phyloP scores from a whole-genome alignment of 225 moss, liverwort and hornwort species.

The Rhytidiadelphus loreus region DNA sequence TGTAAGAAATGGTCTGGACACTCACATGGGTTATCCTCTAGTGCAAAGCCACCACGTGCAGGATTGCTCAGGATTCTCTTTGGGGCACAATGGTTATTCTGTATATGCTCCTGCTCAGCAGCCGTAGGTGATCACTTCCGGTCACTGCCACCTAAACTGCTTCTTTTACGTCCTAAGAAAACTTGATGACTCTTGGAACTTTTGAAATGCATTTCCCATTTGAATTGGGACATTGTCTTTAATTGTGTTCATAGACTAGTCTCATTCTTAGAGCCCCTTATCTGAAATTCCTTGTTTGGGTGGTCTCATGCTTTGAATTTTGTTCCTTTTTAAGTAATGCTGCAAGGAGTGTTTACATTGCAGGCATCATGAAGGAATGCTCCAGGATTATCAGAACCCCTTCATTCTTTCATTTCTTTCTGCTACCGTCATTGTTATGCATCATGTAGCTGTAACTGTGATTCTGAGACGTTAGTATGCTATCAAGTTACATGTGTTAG shows the following conservation, averaged over 20 bases:
- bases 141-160: not conserved
- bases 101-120: slow-evolving; percentile 89
- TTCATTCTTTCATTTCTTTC: not conserved
- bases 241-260: not conserved
- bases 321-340: not conserved
- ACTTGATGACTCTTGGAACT: slow-evolving; percentile 17
- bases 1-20: slow-evolving; percentile 74
- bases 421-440: not conserved
- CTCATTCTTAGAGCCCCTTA: not conserved
- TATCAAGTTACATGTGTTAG: not conserved
- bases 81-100: slow-evolving; percentile 88
- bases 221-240: slow-evolving; percentile 21
- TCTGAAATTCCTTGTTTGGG: not conserved
- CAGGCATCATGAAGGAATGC: not conserved
- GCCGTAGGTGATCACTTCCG: slow-evolving; percentile 37
- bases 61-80: slow-evolving; percentile 69
- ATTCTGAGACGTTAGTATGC: not conserved
- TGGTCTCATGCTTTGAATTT: not conserved
- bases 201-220: slow-evolving; percentile 27
- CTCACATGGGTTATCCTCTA: slow-evolving; percentile 79
- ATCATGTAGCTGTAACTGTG: too few relatives aligned
- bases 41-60: slow-evolving; percentile 91
- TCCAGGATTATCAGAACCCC: not conserved
- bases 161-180: not conserved
- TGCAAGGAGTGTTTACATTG: not conserved